These are phyloP conservation scores for Lepiota brunneoincarnata DNA, from an alignment of 768 basidiomycete genomes.

Conservation along the genomic window DNA sequence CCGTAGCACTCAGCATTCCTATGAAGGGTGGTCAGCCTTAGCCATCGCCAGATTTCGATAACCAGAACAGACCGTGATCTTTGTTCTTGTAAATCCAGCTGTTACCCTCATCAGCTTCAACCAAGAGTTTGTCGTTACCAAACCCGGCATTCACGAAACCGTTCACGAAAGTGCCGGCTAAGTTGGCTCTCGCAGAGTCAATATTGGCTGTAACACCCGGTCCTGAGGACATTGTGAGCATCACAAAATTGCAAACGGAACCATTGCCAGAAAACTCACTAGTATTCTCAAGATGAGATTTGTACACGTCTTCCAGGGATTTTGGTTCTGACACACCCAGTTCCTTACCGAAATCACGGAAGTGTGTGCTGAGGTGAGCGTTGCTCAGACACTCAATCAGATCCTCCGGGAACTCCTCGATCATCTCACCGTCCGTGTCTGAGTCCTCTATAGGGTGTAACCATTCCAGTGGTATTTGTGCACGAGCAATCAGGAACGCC, in stretches of 20 bases:
- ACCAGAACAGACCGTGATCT: slow-evolving; percentile 70
- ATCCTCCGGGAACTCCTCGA: slow-evolving; percentile 75
- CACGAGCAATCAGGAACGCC: slow-evolving; percentile 89
- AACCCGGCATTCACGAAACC: slow-evolving; percentile 99
- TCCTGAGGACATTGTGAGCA: slow-evolving; percentile 34
- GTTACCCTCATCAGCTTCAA: slow-evolving; percentile 91
- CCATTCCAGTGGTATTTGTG: slow-evolving; percentile 91
- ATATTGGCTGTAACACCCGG: slow-evolving; percentile 70
- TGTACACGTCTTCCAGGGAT: slow-evolving; percentile 96
- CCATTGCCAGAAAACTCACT: slow-evolving; percentile 38
- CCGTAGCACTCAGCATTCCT: slow-evolving; percentile 97
- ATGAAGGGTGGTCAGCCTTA: slow-evolving; percentile 4
- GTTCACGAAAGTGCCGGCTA: slow-evolving; percentile 97
- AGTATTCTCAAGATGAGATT: slow-evolving; percentile 90
- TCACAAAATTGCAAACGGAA: not conserved
- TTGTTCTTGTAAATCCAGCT: slow-evolving; percentile 99
- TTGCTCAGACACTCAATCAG: slow-evolving; percentile 86
- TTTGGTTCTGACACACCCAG: slow-evolving; percentile 87
- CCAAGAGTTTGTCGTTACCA: slow-evolving; percentile 98
- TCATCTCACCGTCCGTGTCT: slow-evolving; percentile 48
- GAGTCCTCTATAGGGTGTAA: slow-evolving; percentile 58
- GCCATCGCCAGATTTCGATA: not conserved
- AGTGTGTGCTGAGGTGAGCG: slow-evolving; percentile 75
- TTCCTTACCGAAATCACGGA: slow-evolving; percentile 92
- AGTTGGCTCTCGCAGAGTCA: slow-evolving; percentile 90